These are phyloP conservation scores for Puccinellia tenuiflora DNA, from an alignment of 176 grass and related monocot species.

Conservation along the genomic window DNA sequence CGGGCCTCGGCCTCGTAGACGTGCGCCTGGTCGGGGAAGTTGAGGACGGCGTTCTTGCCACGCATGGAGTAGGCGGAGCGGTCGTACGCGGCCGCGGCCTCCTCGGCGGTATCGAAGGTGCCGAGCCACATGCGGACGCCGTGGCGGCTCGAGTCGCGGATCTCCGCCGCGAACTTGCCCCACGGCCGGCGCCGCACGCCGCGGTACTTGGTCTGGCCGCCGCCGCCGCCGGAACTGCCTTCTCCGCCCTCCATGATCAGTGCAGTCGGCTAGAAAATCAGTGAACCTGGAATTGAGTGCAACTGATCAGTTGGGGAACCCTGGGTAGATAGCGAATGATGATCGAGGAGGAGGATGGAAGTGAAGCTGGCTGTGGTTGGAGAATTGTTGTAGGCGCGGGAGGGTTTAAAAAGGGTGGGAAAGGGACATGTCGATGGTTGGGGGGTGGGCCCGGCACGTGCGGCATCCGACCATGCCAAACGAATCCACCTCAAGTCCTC, in stretches of 20 bases:
- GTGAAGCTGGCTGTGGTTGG: too few relatives aligned
- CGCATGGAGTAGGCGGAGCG: too few relatives aligned
- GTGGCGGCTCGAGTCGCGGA: constrained; percentile 70
- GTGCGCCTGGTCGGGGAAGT: constrained; percentile 39
- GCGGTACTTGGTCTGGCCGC: constrained; percentile 50
- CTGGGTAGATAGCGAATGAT: too few relatives aligned
- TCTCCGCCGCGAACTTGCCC: constrained; percentile 86
- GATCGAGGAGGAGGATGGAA: too few relatives aligned
- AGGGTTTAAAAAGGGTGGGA: neutral
- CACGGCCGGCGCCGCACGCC: constrained; percentile 57
- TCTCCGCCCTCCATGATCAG: neutral
- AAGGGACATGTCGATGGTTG: neutral
- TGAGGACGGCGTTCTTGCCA: too few relatives aligned
- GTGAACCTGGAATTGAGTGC: neutral
- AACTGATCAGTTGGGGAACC: neutral
- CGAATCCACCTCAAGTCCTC: neutral
- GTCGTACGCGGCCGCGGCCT: too few relatives aligned
- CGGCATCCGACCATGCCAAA: too few relatives aligned
- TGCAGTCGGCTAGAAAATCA: neutral
- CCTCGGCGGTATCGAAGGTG: too few relatives aligned
- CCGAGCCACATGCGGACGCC: too few relatives aligned
- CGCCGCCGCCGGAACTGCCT: constrained; percentile 3
- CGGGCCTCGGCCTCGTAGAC: neutral
- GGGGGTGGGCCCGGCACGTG: constrained; percentile 8
- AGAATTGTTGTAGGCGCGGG: neutral